These are phyloP conservation scores for Epichloe aotearoae DNA, from an alignment of 2,329 filamentous ascomycete species.

Conservation along the genomic window DNA sequence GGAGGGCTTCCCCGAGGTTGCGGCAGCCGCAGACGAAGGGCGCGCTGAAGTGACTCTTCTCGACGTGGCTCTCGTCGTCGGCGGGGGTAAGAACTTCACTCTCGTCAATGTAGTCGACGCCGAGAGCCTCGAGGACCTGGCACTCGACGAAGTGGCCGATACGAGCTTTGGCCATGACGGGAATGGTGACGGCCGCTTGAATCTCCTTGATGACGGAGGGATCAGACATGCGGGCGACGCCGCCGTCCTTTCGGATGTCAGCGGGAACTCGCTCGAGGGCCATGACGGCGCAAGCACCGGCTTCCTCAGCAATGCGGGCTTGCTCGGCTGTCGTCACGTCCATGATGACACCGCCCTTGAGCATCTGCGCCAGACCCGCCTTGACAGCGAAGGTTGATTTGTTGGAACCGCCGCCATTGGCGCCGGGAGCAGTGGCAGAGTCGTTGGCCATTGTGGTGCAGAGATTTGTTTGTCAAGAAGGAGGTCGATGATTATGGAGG, in stretches of 20 bases:
- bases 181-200: constrained; percentile 87
- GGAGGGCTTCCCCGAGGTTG: constrained; percentile 83
- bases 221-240: constrained; percentile 94
- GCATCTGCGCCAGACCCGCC: constrained; percentile 89
- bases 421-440: constrained; percentile 15
- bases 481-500: background rate
- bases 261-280: constrained; percentile 94
- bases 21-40: constrained; percentile 96
- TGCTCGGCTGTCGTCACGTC: constrained; percentile 90
- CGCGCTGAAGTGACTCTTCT: constrained; percentile 68
- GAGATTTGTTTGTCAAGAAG: background rate
- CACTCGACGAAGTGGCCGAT: constrained; percentile 98
- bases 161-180: constrained; percentile 97
- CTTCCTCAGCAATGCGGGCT: constrained; percentile 93
- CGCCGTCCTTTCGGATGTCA: constrained; percentile 84
- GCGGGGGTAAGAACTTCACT: constrained; percentile 94
- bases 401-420: constrained; percentile 21
- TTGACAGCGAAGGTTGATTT: constrained; percentile 70
- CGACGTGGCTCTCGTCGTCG: constrained; percentile 80
- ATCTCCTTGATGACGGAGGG: constrained; percentile 91
- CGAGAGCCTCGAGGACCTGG: constrained; percentile 91
- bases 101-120: constrained; percentile 97
- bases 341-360: constrained; percentile 99
- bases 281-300: constrained; percentile 94
- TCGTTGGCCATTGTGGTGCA: constrained; percentile 23